Base-by-base conservation (phyloP, 306 rosid species). In the Aeschynomene evenia region DNA sequence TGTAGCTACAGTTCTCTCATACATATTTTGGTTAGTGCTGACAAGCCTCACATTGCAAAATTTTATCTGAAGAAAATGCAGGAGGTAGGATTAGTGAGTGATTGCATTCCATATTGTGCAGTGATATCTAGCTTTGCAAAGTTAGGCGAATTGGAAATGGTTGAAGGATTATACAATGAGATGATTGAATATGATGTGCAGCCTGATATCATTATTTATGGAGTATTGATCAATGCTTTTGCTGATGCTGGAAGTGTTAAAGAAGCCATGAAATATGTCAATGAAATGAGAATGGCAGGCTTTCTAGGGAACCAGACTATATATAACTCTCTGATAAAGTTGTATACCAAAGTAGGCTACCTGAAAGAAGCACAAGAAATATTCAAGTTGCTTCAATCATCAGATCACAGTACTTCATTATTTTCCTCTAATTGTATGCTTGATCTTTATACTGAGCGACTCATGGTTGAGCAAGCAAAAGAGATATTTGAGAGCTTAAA, bases 361-460 rank as follows among this genome's bases (percentile, higher is more conserved):
- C 69, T 88, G 80, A 77, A 83, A 60, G 91, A 86, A 80, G 96
- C 96, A 29, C 73, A 88, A 79, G 89, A 88, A 76, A 84, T 85
- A 43, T 88, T 83, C 82, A 75, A 79, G 55, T 77, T 86, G 83
- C 81, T 88, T 42, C 85, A 63, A 56, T 56, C 68, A 26, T 83
- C 81, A 48, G 74, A 83, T 29, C 88, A 83, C 62, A 88, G 87
- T 67, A 85, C 88, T 57, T 9, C 86, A 5, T 16, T 80, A 63
- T 88, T 85, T 77, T 86, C 97, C 60, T 91, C 97, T 12, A 91
- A 91, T 65, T 88, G 96, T 80, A 88, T 91, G 93, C 85, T 88
- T 73, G 93, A 88, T 72, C 93, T 91, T 63, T 91, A 86, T 72
- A 86, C 91, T 7, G 82, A 85, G 46, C 86, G 70, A 33, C 81